A percentile compares a stretch with the other conserved stretches of the same genome.
Evolutionary conservation across 2,329 filamentous ascomycete species (phyloP).

Genomic region (Trichoderma endophyticum): DNA sequence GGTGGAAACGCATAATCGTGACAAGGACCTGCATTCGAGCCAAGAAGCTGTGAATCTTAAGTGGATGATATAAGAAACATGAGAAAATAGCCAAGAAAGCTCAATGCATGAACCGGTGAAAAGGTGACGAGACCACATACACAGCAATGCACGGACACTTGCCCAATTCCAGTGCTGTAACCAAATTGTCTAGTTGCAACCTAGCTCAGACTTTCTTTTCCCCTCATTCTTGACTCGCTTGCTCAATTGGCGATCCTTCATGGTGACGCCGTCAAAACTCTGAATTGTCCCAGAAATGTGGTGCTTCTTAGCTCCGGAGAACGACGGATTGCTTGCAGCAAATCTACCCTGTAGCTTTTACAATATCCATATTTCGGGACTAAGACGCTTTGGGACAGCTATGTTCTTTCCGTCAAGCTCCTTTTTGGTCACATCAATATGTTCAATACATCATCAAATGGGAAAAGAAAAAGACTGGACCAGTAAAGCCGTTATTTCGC

Average conservation of each 20-base stretch:
- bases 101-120: neutral
- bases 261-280: neutral
- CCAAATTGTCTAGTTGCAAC: neutral
- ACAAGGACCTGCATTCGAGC: neutral
- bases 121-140: neutral
- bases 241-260: neutral
- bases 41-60: neutral
- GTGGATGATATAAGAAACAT: neutral
- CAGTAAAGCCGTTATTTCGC: neutral
- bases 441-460: neutral
- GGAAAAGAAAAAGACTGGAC: neutral
- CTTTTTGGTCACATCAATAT: neutral
- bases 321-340: neutral
- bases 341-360: neutral
- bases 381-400: neutral
- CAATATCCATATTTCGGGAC: neutral
- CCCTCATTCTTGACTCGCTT: neutral
- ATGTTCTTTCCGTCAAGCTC: neutral
- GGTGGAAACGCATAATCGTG: neutral
- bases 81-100: neutral
- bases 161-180: neutral
- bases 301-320: neutral
- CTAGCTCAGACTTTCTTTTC: neutral
- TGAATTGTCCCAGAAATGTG: neutral
- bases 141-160: neutral